These are phyloP conservation scores for Solanum chiquidenum DNA, from an alignment of 257 asterid species.

Conservation along the genomic window DNA sequence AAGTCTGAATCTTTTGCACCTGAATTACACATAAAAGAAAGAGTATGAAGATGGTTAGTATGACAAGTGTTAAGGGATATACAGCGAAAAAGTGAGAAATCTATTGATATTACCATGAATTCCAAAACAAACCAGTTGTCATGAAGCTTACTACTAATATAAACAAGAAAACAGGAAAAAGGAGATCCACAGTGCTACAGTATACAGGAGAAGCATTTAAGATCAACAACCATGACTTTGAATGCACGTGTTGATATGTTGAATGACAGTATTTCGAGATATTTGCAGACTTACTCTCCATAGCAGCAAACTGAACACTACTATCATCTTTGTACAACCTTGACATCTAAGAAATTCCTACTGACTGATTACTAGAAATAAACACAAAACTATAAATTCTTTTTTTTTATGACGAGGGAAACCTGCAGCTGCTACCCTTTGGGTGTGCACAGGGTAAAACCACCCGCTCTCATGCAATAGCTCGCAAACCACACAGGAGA, in stretches of 20 bases:
- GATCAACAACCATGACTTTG: neutral
- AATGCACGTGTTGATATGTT: neutral
- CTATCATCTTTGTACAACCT: neutral
- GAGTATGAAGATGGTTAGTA: neutral
- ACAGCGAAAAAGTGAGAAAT: neutral
- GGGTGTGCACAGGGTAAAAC: neutral
- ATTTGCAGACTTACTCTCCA: neutral
- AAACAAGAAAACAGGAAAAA: neutral
- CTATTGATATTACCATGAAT: neutral
- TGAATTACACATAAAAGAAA: conserved; percentile 11
- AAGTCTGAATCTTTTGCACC: conserved; percentile 92
- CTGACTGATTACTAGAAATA: neutral
- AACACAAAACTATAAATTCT: neutral
- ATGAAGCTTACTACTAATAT: neutral
- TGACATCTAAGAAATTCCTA: neutral
- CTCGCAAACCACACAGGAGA: too few species aligned
- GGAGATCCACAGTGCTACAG: neutral
- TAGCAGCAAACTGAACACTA: neutral
- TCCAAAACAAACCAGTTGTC: neutral
- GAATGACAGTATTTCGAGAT: neutral
- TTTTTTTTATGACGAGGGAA: neutral
- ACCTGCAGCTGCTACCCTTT: neutral
- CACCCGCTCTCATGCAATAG: too few species aligned
- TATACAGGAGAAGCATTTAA: neutral
- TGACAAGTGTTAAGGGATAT: neutral